phyloP scores from a whole-genome alignment of 2,329 filamentous ascomycete species.

The Curvularia verruculosa region DNA sequence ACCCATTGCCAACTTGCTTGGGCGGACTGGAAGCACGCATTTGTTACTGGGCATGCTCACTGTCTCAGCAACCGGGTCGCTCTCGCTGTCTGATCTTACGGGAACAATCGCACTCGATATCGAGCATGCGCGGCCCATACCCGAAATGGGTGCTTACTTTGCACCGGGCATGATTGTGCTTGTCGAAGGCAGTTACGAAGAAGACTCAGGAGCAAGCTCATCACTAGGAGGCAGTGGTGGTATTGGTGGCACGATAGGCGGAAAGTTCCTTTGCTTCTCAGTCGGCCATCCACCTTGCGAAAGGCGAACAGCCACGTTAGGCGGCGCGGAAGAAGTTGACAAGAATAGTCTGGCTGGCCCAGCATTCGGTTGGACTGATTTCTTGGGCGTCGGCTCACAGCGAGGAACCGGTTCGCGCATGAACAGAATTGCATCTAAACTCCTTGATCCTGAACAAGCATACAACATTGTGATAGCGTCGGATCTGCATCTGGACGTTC shows the following conservation, averaged over 20 bases:
- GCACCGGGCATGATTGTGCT: constrained; percentile 95
- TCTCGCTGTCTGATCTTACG: constrained; percentile 84
- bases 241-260: constrained; percentile 89
- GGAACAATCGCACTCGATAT: constrained; percentile 87
- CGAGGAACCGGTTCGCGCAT: constrained; percentile 82
- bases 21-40: constrained; percentile 82
- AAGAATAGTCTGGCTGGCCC: constrained; percentile 47
- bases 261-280: constrained; percentile 87
- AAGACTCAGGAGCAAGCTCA: constrained; percentile 69
- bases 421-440: constrained; percentile 75
- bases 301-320: constrained; percentile 77
- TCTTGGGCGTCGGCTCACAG: constrained; percentile 88
- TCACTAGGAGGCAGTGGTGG: constrained; percentile 76
- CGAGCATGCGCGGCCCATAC: constrained; percentile 78
- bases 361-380: constrained; percentile 93
- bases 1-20: constrained; percentile 75
- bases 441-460: constrained; percentile 57
- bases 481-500: constrained; percentile 85
- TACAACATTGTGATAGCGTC: constrained; percentile 75
- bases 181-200: constrained; percentile 94
- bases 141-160: constrained; percentile 88
- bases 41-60: constrained; percentile 85
- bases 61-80: constrained; percentile 77
- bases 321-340: constrained; percentile 61
- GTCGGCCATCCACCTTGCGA: constrained; percentile 92